Conservation (phyloP, 345 rosid species). For the Eucalyptus globulus region DNA sequence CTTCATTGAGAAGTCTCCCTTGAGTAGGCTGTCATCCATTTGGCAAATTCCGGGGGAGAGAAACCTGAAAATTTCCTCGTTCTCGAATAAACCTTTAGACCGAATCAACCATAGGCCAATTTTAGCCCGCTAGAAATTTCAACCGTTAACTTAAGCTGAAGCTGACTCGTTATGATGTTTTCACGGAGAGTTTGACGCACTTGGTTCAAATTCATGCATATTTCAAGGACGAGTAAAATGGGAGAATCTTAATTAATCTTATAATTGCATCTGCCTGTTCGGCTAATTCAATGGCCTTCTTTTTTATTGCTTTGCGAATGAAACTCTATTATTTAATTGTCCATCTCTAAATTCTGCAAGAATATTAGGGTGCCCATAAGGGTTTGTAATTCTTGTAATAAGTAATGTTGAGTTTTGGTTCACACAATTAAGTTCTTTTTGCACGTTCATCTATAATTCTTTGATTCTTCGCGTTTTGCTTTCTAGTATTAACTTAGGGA, state of each 20-base stretch:
- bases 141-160: neutral
- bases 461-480: too few relatives aligned
- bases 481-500: too few relatives aligned
- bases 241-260: neutral
- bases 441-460: too few relatives aligned
- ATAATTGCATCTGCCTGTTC: too few relatives aligned
- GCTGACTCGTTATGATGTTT: neutral
- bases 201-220: neutral
- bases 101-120: neutral
- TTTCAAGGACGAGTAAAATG: neutral
- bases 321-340: too few relatives aligned
- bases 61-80: neutral
- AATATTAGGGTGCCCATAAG: too few relatives aligned
- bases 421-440: too few relatives aligned
- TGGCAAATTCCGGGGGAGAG: neutral
- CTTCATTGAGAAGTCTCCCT: neutral
- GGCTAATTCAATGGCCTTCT: too few relatives aligned
- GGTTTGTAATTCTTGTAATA: too few relatives aligned
- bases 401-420: too few relatives aligned
- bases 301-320: too few relatives aligned
- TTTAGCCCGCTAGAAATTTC: neutral
- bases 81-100: neutral
- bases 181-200: neutral
- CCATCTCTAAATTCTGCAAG: too few relatives aligned
- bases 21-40: neutral